Percentiles rank a stretch among this genome's conserved stretches.
phyloP scores from a whole-genome alignment of 352 stramenopile species.

The Phytophthora niederhauseri region DNA sequence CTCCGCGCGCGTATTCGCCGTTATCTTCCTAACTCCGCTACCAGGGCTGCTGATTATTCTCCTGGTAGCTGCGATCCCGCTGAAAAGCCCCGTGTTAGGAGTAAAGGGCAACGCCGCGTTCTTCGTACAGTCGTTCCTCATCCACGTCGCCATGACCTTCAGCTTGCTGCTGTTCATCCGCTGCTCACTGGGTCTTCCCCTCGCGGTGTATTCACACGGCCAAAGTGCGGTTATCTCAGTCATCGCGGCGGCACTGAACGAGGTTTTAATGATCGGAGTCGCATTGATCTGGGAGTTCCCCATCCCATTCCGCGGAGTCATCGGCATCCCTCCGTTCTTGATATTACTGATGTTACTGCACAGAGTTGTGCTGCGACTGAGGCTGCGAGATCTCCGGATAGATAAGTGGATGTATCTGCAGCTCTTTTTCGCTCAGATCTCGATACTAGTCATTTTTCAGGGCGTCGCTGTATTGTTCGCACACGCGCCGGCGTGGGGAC shows the following conservation, averaged over 20 bases:
- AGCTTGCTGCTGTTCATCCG: slow-evolving; percentile 14
- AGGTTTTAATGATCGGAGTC: slow-evolving; percentile 15
- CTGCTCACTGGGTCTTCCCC: slow-evolving; percentile 18
- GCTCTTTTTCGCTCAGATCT: slow-evolving; percentile 15
- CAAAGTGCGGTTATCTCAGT: slow-evolving; percentile 9
- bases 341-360: slow-evolving; percentile 12
- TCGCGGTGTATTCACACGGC: slow-evolving; percentile 10
- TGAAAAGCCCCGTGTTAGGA: slow-evolving; percentile 4
- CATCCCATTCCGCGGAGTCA: slow-evolving; percentile 19
- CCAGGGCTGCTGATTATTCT: slow-evolving; percentile 9
- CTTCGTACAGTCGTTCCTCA: slow-evolving; percentile 21
- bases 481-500: not conserved
- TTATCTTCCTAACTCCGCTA: slow-evolving; percentile 15
- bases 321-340: slow-evolving; percentile 13
- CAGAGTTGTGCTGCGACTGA: slow-evolving; percentile 6
- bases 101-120: not conserved
- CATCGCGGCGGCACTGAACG: slow-evolving; percentile 4
- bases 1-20: slow-evolving; percentile 9
- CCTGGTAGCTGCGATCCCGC: slow-evolving; percentile 11
- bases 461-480: slow-evolving; percentile 22
- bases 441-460: slow-evolving; percentile 29
- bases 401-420: slow-evolving; percentile 15
- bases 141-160: not conserved
- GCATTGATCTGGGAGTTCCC: slow-evolving; percentile 23
- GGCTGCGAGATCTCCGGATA: not conserved